These are phyloP conservation scores for Saccharum hybrid DNA, from an alignment of 202 grass and related monocot genomes.

Conservation along the genomic window DNA sequence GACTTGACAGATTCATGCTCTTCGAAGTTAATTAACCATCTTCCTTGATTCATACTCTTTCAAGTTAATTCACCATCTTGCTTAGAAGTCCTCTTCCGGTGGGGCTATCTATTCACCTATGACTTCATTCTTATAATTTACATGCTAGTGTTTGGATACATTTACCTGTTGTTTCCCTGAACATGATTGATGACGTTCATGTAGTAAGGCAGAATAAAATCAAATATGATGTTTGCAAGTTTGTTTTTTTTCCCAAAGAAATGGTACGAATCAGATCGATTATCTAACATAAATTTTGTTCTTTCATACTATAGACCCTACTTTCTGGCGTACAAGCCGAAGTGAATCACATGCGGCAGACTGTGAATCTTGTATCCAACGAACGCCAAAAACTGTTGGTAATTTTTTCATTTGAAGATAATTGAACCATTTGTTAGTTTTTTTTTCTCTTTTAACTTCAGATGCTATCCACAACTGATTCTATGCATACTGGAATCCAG, in stretches of 20 bases:
- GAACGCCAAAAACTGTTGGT: slow-evolving; percentile 73
- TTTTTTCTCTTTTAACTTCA: not conserved
- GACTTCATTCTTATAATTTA: not conserved
- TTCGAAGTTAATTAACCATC: slow-evolving; percentile 3
- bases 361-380: slow-evolving; percentile 72
- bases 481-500: slow-evolving; percentile 41
- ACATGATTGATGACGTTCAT: slow-evolving; percentile 17
- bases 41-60: slow-evolving; percentile 5
- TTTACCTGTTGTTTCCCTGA: slow-evolving; percentile 3
- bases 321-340: slow-evolving; percentile 64
- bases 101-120: not conserved
- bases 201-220: not conserved
- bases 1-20: slow-evolving; percentile 6
- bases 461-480: not conserved
- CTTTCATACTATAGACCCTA: slow-evolving; percentile 50
- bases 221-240: slow-evolving; percentile 6
- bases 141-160: slow-evolving; percentile 13
- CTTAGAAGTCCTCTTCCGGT: slow-evolving; percentile 9
- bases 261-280: not conserved
- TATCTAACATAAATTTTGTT: slow-evolving; percentile 15
- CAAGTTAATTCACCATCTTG: slow-evolving; percentile 6
- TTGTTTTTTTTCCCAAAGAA: slow-evolving; percentile 14
- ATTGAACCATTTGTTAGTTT: not conserved
- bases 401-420: slow-evolving; percentile 40
- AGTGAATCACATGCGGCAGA: slow-evolving; percentile 66